Conservation (phyloP, 2,329 filamentous ascomycete genomes). For the Septoria linicola region DNA sequence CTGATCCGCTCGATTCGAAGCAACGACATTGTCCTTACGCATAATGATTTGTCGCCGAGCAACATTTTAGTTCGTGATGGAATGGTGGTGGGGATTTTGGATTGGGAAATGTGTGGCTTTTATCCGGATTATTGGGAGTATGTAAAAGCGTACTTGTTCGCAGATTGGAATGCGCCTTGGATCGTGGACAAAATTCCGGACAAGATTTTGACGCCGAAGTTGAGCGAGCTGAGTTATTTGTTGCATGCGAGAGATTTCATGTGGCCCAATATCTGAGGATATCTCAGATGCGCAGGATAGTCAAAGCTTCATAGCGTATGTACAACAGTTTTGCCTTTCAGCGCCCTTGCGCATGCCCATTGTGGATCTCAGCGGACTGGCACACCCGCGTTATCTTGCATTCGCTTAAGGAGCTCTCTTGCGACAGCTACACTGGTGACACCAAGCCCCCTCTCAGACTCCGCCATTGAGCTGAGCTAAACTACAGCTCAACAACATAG, state of each 20-base stretch:
- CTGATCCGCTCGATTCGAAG: slow-evolving; percentile 5
- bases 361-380: too few relatives aligned
- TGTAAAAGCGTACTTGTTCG: slow-evolving; percentile 12
- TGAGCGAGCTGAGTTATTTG: slow-evolving; percentile 7
- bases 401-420: too few relatives aligned
- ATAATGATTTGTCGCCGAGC: slow-evolving; percentile 21
- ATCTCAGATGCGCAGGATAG: too few relatives aligned
- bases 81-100: slow-evolving; percentile 19
- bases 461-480: too few relatives aligned
- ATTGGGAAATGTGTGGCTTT: slow-evolving; percentile 23
- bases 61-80: slow-evolving; percentile 26
- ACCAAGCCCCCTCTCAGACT: too few relatives aligned
- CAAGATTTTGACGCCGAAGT: slow-evolving; percentile 11
- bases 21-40: slow-evolving; percentile 21
- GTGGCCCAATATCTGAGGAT: too few relatives aligned
- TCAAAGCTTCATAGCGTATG: too few relatives aligned
- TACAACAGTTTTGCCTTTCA: too few relatives aligned
- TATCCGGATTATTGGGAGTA: slow-evolving; percentile 25
- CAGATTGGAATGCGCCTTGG: slow-evolving; percentile 14
- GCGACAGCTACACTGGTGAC: too few relatives aligned
- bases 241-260: slow-evolving; percentile 10
- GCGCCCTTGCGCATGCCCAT: too few relatives aligned
- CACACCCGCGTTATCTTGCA: too few relatives aligned
- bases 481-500: background rate
- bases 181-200: slow-evolving; percentile 12